Evolutionary conservation across 2,329 filamentous ascomycete species (phyloP), one percentile per base, ranked within the genome.

Genomic region (Metarhizium guizhouense): DNA sequence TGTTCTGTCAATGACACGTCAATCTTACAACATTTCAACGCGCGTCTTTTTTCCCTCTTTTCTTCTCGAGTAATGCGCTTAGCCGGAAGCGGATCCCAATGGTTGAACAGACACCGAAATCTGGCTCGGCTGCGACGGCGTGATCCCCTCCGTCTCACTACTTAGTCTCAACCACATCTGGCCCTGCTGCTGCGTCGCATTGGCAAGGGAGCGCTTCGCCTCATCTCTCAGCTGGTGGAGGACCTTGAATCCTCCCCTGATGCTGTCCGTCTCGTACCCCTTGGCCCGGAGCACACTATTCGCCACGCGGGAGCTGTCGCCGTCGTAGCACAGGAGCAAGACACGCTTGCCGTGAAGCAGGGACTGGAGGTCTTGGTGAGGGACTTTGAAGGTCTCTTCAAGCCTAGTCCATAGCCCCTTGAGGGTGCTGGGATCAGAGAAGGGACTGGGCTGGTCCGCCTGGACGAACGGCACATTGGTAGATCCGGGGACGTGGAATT

Each of bases 281-380:
- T 76, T 78, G 0, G 76, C 77, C 5, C 79, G 70, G 51, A 83
- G 63, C 3, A 83, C 72, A 54, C 78, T 81, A 2, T 76, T 76
- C 3, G 78, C 80, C 5, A 83, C 72, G 0, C 80, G 71, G 4
- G 79, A 72, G 34, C 74, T 77, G 56, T 83, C 78, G 3, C 80
- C 80, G 50, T 79, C 69, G 53, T 82, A 81, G 62, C 79, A 82
- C 10, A 79, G 62, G 10, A 81, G 60, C 11, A 82, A 61, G 13
- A 78, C 62, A 6, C 70, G 69, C 54, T 69, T 71, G 4, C 60
- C 66, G 6, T 57, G 47, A 1, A 74, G 56, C 10, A 64, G 56
- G 2, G 55, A 40, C 25, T 59, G 20, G 0, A 69, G 13, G 1
- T 64, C 60, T 13, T 58, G 47, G 10, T 57, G 52, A 0, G 65